phyloP scores from a whole-genome alignment of 345 rosid species.

The Salix dunnii region DNA sequence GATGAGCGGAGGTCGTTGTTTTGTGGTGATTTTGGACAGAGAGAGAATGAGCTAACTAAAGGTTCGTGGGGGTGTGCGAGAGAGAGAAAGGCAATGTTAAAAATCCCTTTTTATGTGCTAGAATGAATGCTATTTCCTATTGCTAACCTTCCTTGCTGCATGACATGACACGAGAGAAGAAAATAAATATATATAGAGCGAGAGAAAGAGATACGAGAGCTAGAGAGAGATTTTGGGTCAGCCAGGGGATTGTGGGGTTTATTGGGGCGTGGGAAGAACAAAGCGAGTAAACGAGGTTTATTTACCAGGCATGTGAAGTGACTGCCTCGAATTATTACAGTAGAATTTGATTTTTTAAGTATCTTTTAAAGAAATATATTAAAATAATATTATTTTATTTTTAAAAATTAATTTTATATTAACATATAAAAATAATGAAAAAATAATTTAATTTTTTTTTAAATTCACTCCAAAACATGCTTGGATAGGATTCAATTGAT shows the following conservation, averaged over 20 bases:
- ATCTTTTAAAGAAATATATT: no score
- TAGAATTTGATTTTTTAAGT: no score
- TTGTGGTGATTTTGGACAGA: conserved; percentile 20
- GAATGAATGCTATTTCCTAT: not conserved
- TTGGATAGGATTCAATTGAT: not conserved
- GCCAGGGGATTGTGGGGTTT: conserved; percentile 27
- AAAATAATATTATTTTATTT: no score
- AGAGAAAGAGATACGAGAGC: not conserved
- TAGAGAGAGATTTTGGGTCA: not conserved
- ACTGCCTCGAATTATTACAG: no score
- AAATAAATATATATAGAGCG: not conserved
- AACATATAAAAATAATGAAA: no score
- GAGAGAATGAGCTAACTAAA: conserved; percentile 55
- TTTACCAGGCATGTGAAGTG: not conserved
- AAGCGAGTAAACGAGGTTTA: conserved; percentile 39
- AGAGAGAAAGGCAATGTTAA: not conserved
- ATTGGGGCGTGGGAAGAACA: conserved; percentile 27
- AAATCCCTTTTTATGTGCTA: conserved; percentile 5
- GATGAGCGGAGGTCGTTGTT: conserved; percentile 13
- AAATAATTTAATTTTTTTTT: no score
- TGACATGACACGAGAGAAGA: conserved; percentile 49
- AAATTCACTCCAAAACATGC: no score
- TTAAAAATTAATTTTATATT: no score
- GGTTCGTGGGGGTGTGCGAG: conserved; percentile 30
- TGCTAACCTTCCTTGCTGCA: conserved; percentile 33